A percentile compares a stretch with the other conserved stretches of the same genome.
phyloP scores from a whole-genome alignment of 768 basidiomycete genomes.

The Termitomyces sp. region DNA sequence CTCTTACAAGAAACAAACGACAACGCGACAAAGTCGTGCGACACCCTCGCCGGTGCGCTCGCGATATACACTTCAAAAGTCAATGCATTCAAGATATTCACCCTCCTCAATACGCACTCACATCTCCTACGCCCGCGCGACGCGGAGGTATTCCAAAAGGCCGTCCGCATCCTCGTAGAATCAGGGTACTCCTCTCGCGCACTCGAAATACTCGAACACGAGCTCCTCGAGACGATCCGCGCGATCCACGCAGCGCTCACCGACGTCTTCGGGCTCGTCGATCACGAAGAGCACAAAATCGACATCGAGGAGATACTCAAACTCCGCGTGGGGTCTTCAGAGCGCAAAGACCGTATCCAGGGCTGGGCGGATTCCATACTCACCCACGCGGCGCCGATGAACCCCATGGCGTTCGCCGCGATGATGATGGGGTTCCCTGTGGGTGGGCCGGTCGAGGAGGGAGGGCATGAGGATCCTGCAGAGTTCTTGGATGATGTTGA shows the following conservation, averaged over 20 bases:
- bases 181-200: slow-evolving; percentile 29
- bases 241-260: slow-evolving; percentile 44
- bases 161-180: slow-evolving; percentile 38
- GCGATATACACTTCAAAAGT: slow-evolving; percentile 44
- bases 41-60: slow-evolving; percentile 54
- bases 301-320: slow-evolving; percentile 48
- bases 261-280: slow-evolving; percentile 46
- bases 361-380: slow-evolving; percentile 50
- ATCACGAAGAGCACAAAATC: slow-evolving; percentile 34
- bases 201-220: slow-evolving; percentile 47
- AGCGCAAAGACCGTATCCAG: slow-evolving; percentile 47
- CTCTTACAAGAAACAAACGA: slow-evolving; percentile 29
- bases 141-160: slow-evolving; percentile 41
- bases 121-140: slow-evolving; percentile 67
- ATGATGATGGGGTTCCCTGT: slow-evolving; percentile 49
- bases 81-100: slow-evolving; percentile 32
- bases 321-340: slow-evolving; percentile 33
- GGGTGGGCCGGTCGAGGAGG: slow-evolving; percentile 29
- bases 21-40: slow-evolving; percentile 47
- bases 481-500: slow-evolving; percentile 55
- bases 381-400: slow-evolving; percentile 36
- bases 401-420: slow-evolving; percentile 62
- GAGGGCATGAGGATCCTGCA: slow-evolving; percentile 47
- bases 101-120: slow-evolving; percentile 44
- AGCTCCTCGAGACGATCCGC: slow-evolving; percentile 46